Evolutionary conservation across 495 filamentous ascomycete species (phyloP).

Genomic region (Glutinoglossum americanum): DNA sequence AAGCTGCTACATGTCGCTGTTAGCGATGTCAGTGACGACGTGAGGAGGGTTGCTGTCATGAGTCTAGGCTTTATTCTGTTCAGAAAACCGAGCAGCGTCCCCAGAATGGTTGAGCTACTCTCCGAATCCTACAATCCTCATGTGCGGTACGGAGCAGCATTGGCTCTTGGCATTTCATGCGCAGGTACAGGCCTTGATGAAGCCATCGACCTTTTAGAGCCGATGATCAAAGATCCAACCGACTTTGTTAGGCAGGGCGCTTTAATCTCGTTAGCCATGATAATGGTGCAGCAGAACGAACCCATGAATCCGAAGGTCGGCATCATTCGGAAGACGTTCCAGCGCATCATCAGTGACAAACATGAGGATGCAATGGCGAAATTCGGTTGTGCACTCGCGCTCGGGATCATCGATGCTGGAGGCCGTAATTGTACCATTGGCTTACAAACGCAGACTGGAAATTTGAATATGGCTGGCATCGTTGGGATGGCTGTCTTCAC

Average conservation of each 20-base stretch:
- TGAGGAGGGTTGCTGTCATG: constrained; percentile 92
- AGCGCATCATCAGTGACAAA: constrained; percentile 80
- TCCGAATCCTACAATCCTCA: constrained; percentile 98
- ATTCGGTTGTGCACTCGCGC: constrained; percentile 78
- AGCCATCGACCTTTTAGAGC: constrained; percentile 89
- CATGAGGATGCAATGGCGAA: constrained; percentile 99
- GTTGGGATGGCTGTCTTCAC: constrained; percentile 97
- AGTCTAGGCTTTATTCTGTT: constrained; percentile 97
- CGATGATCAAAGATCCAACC: constrained; percentile 98
- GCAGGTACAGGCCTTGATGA: constrained; percentile 93
- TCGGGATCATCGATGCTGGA: constrained; percentile 96
- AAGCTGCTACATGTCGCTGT: constrained; percentile 95
- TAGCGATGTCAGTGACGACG: constrained; percentile 96
- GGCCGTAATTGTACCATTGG: constrained; percentile 97
- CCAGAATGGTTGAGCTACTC: constrained; percentile 96
- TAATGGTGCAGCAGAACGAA: constrained; percentile 93
- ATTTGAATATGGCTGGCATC: constrained; percentile 91
- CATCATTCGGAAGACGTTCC: constrained; percentile 60
- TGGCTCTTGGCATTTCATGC: constrained; percentile 95
- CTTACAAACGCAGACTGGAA: constrained; percentile 91
- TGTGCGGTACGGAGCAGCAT: constrained; percentile 92
- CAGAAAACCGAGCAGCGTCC: constrained; percentile 89
- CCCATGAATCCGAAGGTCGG: constrained; percentile 81
- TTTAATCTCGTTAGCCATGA: constrained; percentile 89
- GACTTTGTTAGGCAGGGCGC: constrained; percentile 98